Evolutionary conservation across 2,329 filamentous ascomycete species (phyloP), one percentile per base, ranked within the genome.

Genomic region (Botrytis paeoniae): DNA sequence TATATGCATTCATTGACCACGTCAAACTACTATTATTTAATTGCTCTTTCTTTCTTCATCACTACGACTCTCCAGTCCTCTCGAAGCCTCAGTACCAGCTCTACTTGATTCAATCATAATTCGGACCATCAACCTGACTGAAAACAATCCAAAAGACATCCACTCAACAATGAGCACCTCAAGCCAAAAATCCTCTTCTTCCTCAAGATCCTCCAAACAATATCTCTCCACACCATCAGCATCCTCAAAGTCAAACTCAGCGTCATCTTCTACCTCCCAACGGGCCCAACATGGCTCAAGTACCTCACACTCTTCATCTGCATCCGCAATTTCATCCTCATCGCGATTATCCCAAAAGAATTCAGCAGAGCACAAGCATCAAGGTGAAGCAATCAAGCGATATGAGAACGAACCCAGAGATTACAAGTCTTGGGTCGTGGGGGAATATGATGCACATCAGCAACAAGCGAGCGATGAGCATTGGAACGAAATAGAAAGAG

Each of bases 361-460:
- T 20, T 3, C 61, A 32, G n/a, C 45, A 48, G 35, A 59, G 14
- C 48, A 32, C 5, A 32, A 25, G 10, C n/a, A 22, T 18, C 48
- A 57, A 29, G 35, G 22, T 57, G 48, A 66, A 59, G 61, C 70
- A 12, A 68, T 72, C 29, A 39, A n/a, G 35, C 29, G 70, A 37
- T 72, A 68, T 32, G 45, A 54, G 35, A 48, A 59, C 29, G 76
- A 75, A 7, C 74, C 75, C 20, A 70, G 74, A 25, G 76, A 78
- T 59, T 70, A 76, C 48, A 73, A 61, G 12, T 76, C 75, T 18
- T 74, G 62, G 45, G 68, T 68, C 8, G 74, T 77, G 32, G 63
- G n/a, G n/a, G 70, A 75, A 39, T 78, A 76, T 70, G 77, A 78
- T 73, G 14, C 45, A 7, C 41, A 64, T 45, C 75, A 78, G 68